Percentiles rank a stretch among this genome's conserved stretches.
Evolutionary conservation across 2,329 filamentous ascomycete species (phyloP).

Genomic region (Paecilomyces formosus): DNA sequence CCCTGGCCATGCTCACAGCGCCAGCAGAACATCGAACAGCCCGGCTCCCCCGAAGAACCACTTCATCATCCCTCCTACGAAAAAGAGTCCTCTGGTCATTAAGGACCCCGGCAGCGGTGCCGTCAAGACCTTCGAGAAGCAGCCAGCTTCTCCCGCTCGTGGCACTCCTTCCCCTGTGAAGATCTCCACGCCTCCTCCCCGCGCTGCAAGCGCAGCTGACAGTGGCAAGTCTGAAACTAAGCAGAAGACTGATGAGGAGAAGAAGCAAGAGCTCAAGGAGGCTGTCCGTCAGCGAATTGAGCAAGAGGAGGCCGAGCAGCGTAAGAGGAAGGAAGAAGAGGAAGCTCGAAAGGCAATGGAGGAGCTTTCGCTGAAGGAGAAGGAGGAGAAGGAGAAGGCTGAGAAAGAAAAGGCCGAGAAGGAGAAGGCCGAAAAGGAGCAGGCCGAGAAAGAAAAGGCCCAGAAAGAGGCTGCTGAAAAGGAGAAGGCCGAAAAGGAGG

Average conservation of each 20-base stretch:
- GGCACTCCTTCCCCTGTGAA: constrained; percentile 52
- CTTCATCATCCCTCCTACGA: constrained; percentile 55
- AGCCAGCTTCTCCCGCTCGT: constrained; percentile 53
- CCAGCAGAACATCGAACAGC: constrained; percentile 48
- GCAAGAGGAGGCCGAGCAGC: constrained; percentile 50
- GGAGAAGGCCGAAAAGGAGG: constrained; percentile 16
- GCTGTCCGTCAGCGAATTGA: constrained; percentile 44
- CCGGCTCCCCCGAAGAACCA: constrained; percentile 55
- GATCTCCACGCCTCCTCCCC: constrained; percentile 66
- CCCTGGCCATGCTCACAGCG: constrained; percentile 40
- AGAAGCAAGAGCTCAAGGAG: constrained; percentile 65
- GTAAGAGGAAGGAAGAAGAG: constrained; percentile 42
- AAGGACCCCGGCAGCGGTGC: constrained; percentile 75
- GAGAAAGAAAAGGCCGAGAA: constrained; percentile 3
- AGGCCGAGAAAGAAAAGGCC: constrained; percentile 10
- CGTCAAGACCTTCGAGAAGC: constrained; percentile 62
- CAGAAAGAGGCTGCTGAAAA: constrained; percentile 17
- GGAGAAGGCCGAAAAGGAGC: constrained; percentile 11
- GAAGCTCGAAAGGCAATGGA: constrained; percentile 24
- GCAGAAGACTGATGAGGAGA: constrained; percentile 72
- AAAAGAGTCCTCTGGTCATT: constrained; percentile 73
- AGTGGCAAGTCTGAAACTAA: constrained; percentile 67
- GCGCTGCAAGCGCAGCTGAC: constrained; percentile 58
- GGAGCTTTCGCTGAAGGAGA: constrained; percentile 23
- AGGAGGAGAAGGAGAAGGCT: constrained; percentile 12